A percentile compares a stretch with the other conserved stretches of the same genome.
phyloP scores from a whole-genome alignment of 352 stramenopile species.

The Blastocystis sp. region DNA sequence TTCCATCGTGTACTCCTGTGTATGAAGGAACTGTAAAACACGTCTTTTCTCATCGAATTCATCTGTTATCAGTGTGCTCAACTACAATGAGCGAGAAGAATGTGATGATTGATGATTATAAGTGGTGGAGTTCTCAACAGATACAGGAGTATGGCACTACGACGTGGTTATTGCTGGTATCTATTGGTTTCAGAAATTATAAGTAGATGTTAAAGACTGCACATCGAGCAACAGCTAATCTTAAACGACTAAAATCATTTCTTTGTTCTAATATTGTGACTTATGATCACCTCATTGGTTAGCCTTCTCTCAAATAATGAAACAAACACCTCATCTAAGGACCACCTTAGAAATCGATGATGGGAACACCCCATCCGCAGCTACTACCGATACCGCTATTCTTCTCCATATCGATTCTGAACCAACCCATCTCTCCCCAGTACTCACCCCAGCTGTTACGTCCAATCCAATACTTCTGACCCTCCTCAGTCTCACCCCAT shows the following conservation, averaged over 20 bases:
- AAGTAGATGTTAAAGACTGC: conserved; percentile 55
- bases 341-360: conserved; percentile 70
- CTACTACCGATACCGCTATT: conserved; percentile 80
- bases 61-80: conserved; percentile 1
- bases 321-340: not conserved
- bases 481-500: conserved; percentile 82
- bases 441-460: conserved; percentile 86
- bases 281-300: not conserved
- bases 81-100: not conserved
- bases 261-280: conserved; percentile 32
- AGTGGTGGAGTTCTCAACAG: conserved; percentile 8
- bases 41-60: conserved; percentile 56
- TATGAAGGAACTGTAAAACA: conserved; percentile 23
- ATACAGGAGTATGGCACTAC: conserved; percentile 32
- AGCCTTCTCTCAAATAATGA: too few relatives aligned
- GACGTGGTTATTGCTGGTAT: conserved; percentile 13
- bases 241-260: not conserved
- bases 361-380: conserved; percentile 80
- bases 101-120: not conserved
- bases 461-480: conserved; percentile 85
- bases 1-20: not conserved
- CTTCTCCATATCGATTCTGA: conserved; percentile 85
- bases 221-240: not conserved
- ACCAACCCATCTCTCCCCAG: conserved; percentile 87
- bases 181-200: not conserved